phyloP scores from a whole-genome alignment of 2,329 filamentous ascomycete genomes.

The Cordyceps cicadae region DNA sequence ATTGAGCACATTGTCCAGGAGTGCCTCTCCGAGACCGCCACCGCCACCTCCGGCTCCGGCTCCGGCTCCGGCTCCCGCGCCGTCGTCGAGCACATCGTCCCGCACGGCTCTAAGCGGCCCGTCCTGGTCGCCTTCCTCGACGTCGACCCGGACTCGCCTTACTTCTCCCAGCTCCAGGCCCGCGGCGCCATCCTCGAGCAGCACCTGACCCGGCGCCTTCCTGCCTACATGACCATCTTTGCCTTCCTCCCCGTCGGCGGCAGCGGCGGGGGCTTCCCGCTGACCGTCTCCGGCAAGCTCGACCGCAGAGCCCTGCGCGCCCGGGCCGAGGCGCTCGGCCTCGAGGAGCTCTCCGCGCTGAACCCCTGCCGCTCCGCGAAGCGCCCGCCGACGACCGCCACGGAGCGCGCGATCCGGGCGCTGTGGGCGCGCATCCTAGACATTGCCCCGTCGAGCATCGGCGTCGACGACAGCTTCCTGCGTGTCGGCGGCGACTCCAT shows the following conservation, averaged over 20 bases:
- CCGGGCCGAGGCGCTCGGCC: constrained; percentile 27
- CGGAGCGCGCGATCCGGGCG: constrained; percentile 28
- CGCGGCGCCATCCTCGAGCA: constrained; percentile 14
- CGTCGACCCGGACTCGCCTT: not conserved
- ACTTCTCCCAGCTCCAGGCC: constrained; percentile 19
- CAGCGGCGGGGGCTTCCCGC: constrained; percentile 26
- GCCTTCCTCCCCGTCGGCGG: constrained; percentile 30
- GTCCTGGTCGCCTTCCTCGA: constrained; percentile 33
- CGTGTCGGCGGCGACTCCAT: constrained; percentile 33
- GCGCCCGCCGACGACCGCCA: constrained; percentile 25
- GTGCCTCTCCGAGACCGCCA: constrained; percentile 28
- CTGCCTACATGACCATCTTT: constrained; percentile 32
- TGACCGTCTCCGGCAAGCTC: constrained; percentile 35
- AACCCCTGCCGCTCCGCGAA: constrained; percentile 14
- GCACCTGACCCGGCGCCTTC: not conserved
- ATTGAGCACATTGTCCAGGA: constrained; percentile 36
- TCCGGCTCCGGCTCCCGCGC: constrained; percentile 29
- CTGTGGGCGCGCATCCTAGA: constrained; percentile 30
- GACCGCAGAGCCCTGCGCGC: constrained; percentile 35
- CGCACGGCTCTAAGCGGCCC: constrained; percentile 29
- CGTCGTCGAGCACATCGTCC: constrained; percentile 40
- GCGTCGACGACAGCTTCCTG: constrained; percentile 36
- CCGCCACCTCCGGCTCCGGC: constrained; percentile 18
- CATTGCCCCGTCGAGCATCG: constrained; percentile 24
- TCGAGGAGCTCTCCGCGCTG: constrained; percentile 27